Base-by-base conservation (phyloP, 495 filamentous ascomycete species). In the Aspergillus diversus region DNA sequence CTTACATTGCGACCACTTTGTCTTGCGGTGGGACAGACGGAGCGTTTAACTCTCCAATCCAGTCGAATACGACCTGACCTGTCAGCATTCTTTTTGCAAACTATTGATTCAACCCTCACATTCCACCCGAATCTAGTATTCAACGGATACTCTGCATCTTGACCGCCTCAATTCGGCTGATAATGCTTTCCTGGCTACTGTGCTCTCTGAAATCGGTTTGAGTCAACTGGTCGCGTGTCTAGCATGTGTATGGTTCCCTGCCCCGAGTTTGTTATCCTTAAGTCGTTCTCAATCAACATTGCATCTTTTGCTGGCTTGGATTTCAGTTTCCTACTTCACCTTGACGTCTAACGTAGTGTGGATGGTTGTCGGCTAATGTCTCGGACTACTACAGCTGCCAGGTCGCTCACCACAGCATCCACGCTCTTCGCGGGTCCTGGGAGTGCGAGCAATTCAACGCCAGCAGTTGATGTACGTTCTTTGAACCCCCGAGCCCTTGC, bases 381-480 rank as follows among this genome's bases (percentile, higher is more conserved):
- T 66, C 66, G 66, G 43, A 60, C 62, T 49, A 62, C 63, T n/a
- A 54, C 63, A 47, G 67, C 67, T 58, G 61, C 70, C 27, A 59
- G 68, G 48, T 69, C 71, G 27, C 61, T 71, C 53, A 67, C 68
- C n/a, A 75, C 73, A 15, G 72, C 76, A 48, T 75, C 76, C 64
- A 74, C 74, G 47, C 69, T 79, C 51, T 81, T 78, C 65, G 74
- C 75, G 52, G 75, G 75, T 17, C 71, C 76, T 5, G 76, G 76
- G 7, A 70, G 65, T 31, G 74, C 74, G 43, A 71, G 65, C 0
- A 78, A 78, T 63, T 65, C 66, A 15, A 72, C 75, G 7, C 62
- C 74, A 0, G 66, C 72, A 39, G 69, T 79, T 53, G 73, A 70
- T 71, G 75, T 79, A 71, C 63, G 73, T 70, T 60, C 52, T 59